Evolutionary conservation across 2,329 filamentous ascomycete genomes (phyloP).

Genomic region (Cryphonectria carpinicola): DNA sequence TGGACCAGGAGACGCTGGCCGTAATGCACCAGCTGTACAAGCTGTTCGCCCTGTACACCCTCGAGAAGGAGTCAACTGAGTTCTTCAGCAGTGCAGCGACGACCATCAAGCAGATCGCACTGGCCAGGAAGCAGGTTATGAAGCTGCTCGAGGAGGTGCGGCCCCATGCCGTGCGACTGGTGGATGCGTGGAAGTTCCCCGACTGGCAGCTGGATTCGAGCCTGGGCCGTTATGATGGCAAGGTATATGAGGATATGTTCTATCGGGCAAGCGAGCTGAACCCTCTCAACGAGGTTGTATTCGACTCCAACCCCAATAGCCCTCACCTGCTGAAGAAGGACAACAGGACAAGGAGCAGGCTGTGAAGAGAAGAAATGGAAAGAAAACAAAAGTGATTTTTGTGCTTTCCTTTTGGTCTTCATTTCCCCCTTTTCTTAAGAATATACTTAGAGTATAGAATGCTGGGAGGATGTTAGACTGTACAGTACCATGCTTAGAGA

Average conservation of each 20-base stretch:
- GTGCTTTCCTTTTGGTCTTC: not conserved
- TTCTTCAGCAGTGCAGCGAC: constrained; percentile 73
- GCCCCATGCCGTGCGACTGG: constrained; percentile 72
- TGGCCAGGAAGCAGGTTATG: constrained; percentile 70
- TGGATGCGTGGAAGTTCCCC: constrained; percentile 76
- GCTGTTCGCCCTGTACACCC: constrained; percentile 70
- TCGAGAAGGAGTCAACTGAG: constrained; percentile 71
- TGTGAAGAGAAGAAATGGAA: constrained; percentile 39
- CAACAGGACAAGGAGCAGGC: constrained; percentile 53
- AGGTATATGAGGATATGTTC: constrained; percentile 80
- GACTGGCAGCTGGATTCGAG: constrained; percentile 78
- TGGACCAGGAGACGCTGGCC: constrained; percentile 60
- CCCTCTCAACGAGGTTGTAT: constrained; percentile 71
- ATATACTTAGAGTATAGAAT: not conserved
- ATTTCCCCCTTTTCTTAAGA: not conserved
- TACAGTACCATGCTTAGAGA: not conserved
- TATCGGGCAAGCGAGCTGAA: constrained; percentile 72
- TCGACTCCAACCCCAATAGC: constrained; percentile 72
- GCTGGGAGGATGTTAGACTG: constrained; percentile 7
- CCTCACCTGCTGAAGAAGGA: constrained; percentile 65
- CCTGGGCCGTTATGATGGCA: constrained; percentile 71
- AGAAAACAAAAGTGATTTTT: not conserved
- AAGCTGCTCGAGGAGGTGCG: constrained; percentile 72
- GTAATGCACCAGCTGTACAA: constrained; percentile 77
- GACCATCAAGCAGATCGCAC: constrained; percentile 72